phyloP scores from a whole-genome alignment of 2,329 filamentous ascomycete genomes.

The Aspergillus sp. region DNA sequence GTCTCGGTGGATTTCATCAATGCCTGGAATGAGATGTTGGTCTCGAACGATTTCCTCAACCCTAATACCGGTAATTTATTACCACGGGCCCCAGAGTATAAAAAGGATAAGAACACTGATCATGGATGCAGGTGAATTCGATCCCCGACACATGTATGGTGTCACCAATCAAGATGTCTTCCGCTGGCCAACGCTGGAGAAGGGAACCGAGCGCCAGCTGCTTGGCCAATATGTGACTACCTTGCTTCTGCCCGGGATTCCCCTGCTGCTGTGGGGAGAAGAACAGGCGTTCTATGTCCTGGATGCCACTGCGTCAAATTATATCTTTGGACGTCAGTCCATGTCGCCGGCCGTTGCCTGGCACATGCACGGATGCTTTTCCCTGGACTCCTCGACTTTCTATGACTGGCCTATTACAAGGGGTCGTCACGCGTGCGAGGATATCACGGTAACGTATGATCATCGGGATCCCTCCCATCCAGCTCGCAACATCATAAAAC shows the following conservation, averaged over 20 bases:
- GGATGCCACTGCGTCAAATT: slow-evolving; percentile 64
- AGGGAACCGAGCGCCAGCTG: slow-evolving; percentile 58
- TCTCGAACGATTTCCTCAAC: slow-evolving; percentile 61
- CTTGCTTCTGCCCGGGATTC: slow-evolving; percentile 61
- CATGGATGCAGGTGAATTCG: slow-evolving; percentile 45
- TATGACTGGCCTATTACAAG: slow-evolving; percentile 58
- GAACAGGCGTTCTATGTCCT: slow-evolving; percentile 65
- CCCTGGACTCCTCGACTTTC: slow-evolving; percentile 57
- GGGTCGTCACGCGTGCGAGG: slow-evolving; percentile 56
- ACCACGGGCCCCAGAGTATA: not conserved
- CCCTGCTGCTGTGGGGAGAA: slow-evolving; percentile 65
- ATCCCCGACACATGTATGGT: slow-evolving; percentile 65
- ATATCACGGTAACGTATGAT: slow-evolving; percentile 58
- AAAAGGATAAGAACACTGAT: not conserved
- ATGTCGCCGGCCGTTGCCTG: slow-evolving; percentile 63
- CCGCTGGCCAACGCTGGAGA: slow-evolving; percentile 60
- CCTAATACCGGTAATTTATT: slow-evolving; percentile 52
- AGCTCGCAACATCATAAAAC: slow-evolving; percentile 60
- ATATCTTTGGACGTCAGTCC: slow-evolving; percentile 63
- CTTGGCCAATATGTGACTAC: slow-evolving; percentile 61
- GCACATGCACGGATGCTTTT: slow-evolving; percentile 65
- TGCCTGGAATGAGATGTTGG: slow-evolving; percentile 57
- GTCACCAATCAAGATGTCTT: slow-evolving; percentile 67
- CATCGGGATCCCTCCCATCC: slow-evolving; percentile 64
- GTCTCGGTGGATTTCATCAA: slow-evolving; percentile 55